These are phyloP conservation scores for Cyclospora cayetanensis DNA, from an alignment of 169 alveolate species.

Conservation along the genomic window DNA sequence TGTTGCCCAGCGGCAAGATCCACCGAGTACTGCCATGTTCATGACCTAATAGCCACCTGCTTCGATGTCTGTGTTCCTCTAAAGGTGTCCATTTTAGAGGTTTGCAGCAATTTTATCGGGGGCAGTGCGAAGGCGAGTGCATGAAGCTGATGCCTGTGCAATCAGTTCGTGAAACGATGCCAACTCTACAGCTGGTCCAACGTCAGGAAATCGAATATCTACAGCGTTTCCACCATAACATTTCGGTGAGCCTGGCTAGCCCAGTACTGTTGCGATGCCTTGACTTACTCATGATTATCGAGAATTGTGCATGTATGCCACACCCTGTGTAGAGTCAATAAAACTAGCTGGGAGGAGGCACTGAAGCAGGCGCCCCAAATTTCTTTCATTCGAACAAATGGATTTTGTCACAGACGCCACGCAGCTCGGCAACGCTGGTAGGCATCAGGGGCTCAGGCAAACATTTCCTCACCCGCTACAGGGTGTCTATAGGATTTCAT, in stretches of 20 bases:
- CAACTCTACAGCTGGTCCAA: constrained; percentile 75
- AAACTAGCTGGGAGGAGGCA: too few species aligned
- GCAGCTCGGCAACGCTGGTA: constrained; percentile 94
- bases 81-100: constrained; percentile 12
- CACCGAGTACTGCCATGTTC: too few species aligned
- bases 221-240: constrained; percentile 90
- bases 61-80: too few species aligned
- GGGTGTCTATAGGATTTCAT: constrained; percentile 89
- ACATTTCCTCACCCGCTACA: constrained; percentile 94
- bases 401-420: constrained; percentile 85
- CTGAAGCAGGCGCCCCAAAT: too few species aligned
- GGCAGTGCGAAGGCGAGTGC: constrained; percentile 84
- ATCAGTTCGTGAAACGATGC: constrained; percentile 81
- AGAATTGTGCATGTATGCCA: constrained; percentile 89
- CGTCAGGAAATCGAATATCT: constrained; percentile 86
- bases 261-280: constrained; percentile 96
- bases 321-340: background rate
- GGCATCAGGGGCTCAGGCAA: constrained; percentile 99
- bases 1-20: too few species aligned
- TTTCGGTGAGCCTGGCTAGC: constrained; percentile 92
- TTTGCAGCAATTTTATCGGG: constrained; percentile 87
- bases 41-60: too few species aligned
- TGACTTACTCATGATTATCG: constrained; percentile 92
- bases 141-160: constrained; percentile 87
- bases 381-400: constrained; percentile 72